These are phyloP conservation scores for Penicillium sp. DNA, from an alignment of 2,329 filamentous ascomycete genomes.

Conservation along the genomic window DNA sequence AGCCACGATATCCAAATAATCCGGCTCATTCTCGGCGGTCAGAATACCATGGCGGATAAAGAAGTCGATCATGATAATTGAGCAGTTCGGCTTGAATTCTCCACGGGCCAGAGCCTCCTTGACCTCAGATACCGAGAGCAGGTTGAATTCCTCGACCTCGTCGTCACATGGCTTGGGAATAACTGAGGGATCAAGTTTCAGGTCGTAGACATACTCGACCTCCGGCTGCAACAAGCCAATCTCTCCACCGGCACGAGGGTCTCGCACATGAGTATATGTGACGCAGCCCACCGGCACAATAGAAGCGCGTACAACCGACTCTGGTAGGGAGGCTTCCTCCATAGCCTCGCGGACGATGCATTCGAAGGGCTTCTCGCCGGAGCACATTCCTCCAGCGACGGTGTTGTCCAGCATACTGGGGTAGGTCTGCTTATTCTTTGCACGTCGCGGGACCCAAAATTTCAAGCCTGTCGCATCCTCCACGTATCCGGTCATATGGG, in stretches of 20 bases:
- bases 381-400: conserved; percentile 83
- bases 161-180: conserved; percentile 35
- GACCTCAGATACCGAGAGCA: conserved; percentile 37
- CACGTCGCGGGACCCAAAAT: conserved; percentile 83
- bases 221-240: conserved; percentile 37
- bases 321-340: conserved; percentile 85
- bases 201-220: conserved; percentile 43
- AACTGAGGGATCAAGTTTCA: conserved; percentile 34
- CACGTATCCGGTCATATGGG: conserved; percentile 80
- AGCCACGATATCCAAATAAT: conserved; percentile 39
- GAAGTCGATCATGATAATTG: conserved; percentile 42
- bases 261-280: conserved; percentile 84
- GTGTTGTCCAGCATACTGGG: conserved; percentile 94
- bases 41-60: conserved; percentile 43
- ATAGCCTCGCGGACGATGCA: conserved; percentile 83
- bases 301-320: conserved; percentile 67
- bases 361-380: conserved; percentile 79
- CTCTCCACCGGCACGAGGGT: conserved; percentile 57
- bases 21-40: conserved; percentile 36
- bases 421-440: conserved; percentile 82
- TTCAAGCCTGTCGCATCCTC: conserved; percentile 64
- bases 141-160: conserved; percentile 40
- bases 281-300: conserved; percentile 71
- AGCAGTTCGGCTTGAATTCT: conserved; percentile 41
- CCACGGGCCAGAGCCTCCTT: conserved; percentile 32